Conservation (phyloP, 176 grass and related monocot species). For the Microstegium vimineum region DNA sequence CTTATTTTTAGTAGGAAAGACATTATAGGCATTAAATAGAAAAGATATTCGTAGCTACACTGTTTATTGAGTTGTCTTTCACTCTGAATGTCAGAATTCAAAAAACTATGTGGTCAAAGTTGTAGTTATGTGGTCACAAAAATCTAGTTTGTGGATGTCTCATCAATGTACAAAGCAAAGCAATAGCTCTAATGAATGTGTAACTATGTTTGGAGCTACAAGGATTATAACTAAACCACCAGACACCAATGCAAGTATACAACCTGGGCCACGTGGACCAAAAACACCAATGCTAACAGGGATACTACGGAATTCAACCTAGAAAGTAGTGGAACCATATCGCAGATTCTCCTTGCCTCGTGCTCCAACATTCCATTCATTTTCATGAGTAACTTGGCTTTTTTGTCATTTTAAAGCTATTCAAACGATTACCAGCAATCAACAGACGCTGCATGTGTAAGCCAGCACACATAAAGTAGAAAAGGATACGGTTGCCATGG, state of each 20-base stretch:
- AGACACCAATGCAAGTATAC: neutral
- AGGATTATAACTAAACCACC: neutral
- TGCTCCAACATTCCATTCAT: neutral
- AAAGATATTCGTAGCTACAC: neutral
- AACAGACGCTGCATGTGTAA: neutral
- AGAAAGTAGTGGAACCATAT: neutral
- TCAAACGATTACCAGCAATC: neutral
- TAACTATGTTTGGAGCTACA: neutral
- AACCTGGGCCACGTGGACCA: neutral
- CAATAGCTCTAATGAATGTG: neutral
- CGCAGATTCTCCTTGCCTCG: neutral
- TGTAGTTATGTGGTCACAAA: neutral
- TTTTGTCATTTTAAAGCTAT: slow-evolving; percentile 16
- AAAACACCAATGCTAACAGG: neutral
- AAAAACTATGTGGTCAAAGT: neutral
- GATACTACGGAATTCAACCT: neutral
- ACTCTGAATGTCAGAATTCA: no score
- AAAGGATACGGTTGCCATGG: slow-evolving; percentile 57
- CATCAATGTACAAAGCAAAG: neutral
- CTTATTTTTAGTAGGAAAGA: neutral
- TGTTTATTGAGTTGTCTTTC: neutral
- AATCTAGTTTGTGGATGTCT: neutral
- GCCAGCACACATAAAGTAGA: neutral
- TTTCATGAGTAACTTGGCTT: neutral
- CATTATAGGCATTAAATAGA: neutral